Conservation (phyloP, 2,329 filamentous ascomycete species). For the Endocalyx cinctus region DNA sequence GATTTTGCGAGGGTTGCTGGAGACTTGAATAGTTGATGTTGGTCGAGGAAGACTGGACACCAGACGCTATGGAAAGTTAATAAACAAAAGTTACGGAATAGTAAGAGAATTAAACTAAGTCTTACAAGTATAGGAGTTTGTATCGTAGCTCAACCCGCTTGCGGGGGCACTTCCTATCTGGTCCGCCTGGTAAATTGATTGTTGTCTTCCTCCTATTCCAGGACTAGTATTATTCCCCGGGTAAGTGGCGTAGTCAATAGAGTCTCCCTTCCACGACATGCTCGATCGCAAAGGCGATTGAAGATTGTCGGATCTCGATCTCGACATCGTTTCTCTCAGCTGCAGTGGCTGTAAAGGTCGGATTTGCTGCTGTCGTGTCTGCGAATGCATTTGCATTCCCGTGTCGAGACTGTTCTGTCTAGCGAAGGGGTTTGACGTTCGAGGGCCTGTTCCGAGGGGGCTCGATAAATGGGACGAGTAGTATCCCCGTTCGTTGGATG, state of each 20-base stretch:
- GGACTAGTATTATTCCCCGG: constrained; percentile 42
- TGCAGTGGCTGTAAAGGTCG: constrained; percentile 55
- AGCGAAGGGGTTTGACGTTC: constrained; percentile 49
- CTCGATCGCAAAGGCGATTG: constrained; percentile 56
- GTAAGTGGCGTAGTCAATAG: constrained; percentile 53
- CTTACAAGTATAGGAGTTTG: constrained; percentile 49
- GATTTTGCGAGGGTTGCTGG: constrained; percentile 39
- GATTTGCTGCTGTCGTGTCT: constrained; percentile 42
- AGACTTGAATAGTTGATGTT: constrained; percentile 46
- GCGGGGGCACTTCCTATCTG: constrained; percentile 38
- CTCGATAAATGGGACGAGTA: constrained; percentile 45
- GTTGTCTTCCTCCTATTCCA: constrained; percentile 41
- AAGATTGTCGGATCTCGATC: constrained; percentile 52
- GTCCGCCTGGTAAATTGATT: constrained; percentile 46
- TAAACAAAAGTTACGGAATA: not conserved
- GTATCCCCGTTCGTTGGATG: constrained; percentile 50
- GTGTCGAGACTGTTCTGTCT: constrained; percentile 44
- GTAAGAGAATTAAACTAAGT: no score
- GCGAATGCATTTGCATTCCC: constrained; percentile 40
- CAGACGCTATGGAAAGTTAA: constrained; percentile 32
- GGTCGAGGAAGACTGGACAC: constrained; percentile 42
- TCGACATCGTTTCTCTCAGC: constrained; percentile 51
- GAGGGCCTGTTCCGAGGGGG: constrained; percentile 42
- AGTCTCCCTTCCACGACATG: constrained; percentile 60
- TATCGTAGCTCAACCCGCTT: constrained; percentile 45